A percentile compares a stretch with the other conserved stretches of the same genome.
These are phyloP conservation scores for Neurospora sp. DNA, from an alignment of 495 filamentous ascomycete species.

Conservation along the genomic window DNA sequence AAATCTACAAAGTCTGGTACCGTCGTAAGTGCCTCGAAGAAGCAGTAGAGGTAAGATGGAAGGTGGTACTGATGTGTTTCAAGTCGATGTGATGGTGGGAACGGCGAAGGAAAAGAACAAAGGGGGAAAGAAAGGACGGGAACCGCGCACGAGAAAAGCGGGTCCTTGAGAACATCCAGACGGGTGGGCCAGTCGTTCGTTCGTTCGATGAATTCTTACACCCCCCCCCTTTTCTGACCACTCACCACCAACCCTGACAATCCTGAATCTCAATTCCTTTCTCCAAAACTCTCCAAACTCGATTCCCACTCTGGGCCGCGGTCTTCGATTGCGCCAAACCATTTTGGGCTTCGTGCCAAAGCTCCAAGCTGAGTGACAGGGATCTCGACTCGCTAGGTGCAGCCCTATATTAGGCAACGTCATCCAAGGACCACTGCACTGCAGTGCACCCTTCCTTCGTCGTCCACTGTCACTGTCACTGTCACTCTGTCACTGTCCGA, in stretches of 20 bases:
- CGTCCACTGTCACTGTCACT: not conserved
- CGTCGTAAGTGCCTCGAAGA: not conserved
- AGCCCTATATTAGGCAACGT: constrained; percentile 30
- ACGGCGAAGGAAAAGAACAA: not conserved
- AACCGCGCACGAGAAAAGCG: not conserved
- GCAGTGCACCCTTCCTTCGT: not conserved
- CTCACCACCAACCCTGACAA: not conserved
- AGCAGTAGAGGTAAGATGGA: not conserved
- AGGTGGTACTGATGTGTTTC: not conserved
- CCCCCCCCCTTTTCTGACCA: not conserved
- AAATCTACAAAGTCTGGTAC: not conserved
- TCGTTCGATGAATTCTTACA: not conserved
- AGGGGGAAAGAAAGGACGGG: not conserved
- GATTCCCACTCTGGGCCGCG: not conserved
- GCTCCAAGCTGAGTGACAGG: constrained; percentile 16
- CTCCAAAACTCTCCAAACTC: not conserved
- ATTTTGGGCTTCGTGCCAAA: constrained; percentile 9
- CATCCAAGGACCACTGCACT: constrained; percentile 8
- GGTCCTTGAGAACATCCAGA: not conserved
- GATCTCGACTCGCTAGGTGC: constrained; percentile 9
- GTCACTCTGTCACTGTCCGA: not conserved
- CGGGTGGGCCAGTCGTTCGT: not conserved
- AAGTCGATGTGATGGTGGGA: not conserved
- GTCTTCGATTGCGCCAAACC: constrained; percentile 18
- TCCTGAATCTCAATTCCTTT: not conserved